Conservation (phyloP, 2,329 filamentous ascomycete genomes). For the Colletotrichum siamense region DNA sequence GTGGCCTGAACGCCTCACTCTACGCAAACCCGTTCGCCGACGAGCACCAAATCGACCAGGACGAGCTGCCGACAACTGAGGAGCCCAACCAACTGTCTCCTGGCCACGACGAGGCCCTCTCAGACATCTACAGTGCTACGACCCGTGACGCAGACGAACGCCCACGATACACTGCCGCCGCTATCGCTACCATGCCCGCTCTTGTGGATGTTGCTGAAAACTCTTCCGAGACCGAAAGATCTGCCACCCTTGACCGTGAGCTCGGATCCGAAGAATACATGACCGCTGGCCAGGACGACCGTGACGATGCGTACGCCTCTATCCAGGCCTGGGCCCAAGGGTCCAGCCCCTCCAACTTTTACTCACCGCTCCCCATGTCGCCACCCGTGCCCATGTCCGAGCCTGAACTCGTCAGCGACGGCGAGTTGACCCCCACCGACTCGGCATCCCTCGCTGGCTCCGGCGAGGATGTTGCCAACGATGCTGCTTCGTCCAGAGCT, state of each 20-base stretch:
- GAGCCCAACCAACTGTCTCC: conserved; percentile 47
- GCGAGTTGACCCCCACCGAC: conserved; percentile 64
- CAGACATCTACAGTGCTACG: conserved; percentile 64
- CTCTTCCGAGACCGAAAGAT: conserved; percentile 11
- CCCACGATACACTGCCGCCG: conserved; percentile 22
- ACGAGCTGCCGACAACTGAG: conserved; percentile 41
- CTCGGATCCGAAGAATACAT: conserved; percentile 54
- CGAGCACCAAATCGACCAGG: conserved; percentile 56
- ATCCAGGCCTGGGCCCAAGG: conserved; percentile 70
- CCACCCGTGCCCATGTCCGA: conserved; percentile 56
- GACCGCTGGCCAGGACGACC: conserved; percentile 55
- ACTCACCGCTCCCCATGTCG: conserved; percentile 63
- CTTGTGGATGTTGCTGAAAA: conserved; percentile 37
- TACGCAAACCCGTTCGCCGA: conserved; percentile 67
- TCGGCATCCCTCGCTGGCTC: conserved; percentile 61
- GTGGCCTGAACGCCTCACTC: conserved; percentile 49
- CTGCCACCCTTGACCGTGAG: conserved; percentile 30
- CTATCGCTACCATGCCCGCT: conserved; percentile 28
- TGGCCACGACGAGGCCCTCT: conserved; percentile 52
- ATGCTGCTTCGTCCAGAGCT: conserved; percentile 41
- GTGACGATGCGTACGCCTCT: conserved; percentile 58
- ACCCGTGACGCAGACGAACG: conserved; percentile 41
- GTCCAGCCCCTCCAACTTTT: conserved; percentile 56
- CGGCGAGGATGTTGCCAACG: conserved; percentile 51
- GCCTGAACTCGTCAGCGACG: conserved; percentile 56